These are phyloP conservation scores for Cutaneotrichosporon curvatum DNA, from an alignment of 1,284 basidiomycete species.

Conservation along the genomic window DNA sequence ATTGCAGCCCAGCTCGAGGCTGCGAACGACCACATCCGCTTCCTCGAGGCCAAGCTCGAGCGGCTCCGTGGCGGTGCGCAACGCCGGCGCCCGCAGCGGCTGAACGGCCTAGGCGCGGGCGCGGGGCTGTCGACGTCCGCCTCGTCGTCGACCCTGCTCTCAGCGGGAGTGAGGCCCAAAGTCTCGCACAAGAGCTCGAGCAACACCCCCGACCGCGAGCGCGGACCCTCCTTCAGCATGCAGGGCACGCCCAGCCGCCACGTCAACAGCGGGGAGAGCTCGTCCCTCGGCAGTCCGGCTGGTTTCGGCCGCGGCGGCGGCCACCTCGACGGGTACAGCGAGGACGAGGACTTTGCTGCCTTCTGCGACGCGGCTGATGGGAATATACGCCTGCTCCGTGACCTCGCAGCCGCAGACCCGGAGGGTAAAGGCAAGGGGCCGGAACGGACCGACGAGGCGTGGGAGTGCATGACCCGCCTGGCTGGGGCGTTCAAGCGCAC, in stretches of 20 bases:
- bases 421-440: slow-evolving; percentile 20
- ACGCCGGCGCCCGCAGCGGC: slow-evolving; percentile 25
- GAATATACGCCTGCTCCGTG: slow-evolving; percentile 18
- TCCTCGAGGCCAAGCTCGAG: slow-evolving; percentile 35
- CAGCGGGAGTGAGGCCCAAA: slow-evolving; percentile 25
- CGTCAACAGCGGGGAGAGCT: slow-evolving; percentile 15
- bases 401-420: slow-evolving; percentile 14
- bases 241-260: slow-evolving; percentile 8
- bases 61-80: slow-evolving; percentile 24
- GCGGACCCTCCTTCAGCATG: not conserved
- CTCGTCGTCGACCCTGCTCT: slow-evolving; percentile 19
- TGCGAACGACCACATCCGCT: slow-evolving; percentile 38
- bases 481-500: slow-evolving; percentile 65
- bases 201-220: not conserved
- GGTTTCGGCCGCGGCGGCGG: not conserved
- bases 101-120: slow-evolving; percentile 25
- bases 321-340: slow-evolving; percentile 1
- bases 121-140: slow-evolving; percentile 9
- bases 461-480: slow-evolving; percentile 56
- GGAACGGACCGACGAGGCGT: slow-evolving; percentile 26
- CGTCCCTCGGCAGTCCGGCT: slow-evolving; percentile 7
- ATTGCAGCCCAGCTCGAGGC: slow-evolving; percentile 44
- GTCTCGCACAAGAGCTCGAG: slow-evolving; percentile 19
- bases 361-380: slow-evolving; percentile 21
- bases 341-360: slow-evolving; percentile 16